A percentile compares a stretch with the other conserved stretches of the same genome.
These are phyloP conservation scores for Bimuria novae-zelandiae DNA, from an alignment of 2,329 filamentous ascomycete genomes.

Conservation along the genomic window DNA sequence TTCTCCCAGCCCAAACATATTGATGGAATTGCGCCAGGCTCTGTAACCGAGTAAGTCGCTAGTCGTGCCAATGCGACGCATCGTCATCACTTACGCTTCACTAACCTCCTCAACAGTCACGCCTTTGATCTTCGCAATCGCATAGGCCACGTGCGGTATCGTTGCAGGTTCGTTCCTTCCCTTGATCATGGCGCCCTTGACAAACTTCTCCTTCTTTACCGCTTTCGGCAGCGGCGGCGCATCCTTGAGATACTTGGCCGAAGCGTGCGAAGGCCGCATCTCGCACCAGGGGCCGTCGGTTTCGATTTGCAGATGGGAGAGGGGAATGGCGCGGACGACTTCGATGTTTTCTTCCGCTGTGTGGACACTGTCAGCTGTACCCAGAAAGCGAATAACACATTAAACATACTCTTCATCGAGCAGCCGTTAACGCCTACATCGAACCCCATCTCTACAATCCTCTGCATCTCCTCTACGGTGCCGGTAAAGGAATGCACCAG, in stretches of 20 bases:
- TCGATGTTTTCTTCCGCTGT: constrained; percentile 70
- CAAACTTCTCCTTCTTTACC: constrained; percentile 97
- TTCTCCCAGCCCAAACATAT: constrained; percentile 47
- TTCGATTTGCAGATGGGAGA: constrained; percentile 87
- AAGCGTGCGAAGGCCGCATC: constrained; percentile 85
- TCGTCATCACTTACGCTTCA: constrained; percentile 64
- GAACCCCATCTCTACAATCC: constrained; percentile 78
- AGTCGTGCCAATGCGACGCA: neutral
- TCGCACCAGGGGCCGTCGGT: constrained; percentile 99
- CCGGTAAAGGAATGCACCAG: constrained; percentile 97
- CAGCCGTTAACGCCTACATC: constrained; percentile 97
- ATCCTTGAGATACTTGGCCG: constrained; percentile 72
- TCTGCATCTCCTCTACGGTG: constrained; percentile 79
- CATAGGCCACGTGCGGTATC: constrained; percentile 85
- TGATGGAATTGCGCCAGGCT: constrained; percentile 46
- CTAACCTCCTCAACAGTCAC: constrained; percentile 79
- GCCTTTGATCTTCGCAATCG: constrained; percentile 84
- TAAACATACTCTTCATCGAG: constrained; percentile 76
- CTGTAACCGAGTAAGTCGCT: constrained; percentile 18
- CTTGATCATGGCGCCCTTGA: constrained; percentile 86
- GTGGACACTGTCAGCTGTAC: neutral
- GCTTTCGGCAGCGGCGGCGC: constrained; percentile 75
- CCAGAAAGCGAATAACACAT: too few species aligned
- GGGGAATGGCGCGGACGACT: constrained; percentile 77
- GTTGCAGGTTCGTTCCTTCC: constrained; percentile 90